These are phyloP conservation scores for Russula earlei DNA, from an alignment of 768 basidiomycete genomes.

Conservation along the genomic window DNA sequence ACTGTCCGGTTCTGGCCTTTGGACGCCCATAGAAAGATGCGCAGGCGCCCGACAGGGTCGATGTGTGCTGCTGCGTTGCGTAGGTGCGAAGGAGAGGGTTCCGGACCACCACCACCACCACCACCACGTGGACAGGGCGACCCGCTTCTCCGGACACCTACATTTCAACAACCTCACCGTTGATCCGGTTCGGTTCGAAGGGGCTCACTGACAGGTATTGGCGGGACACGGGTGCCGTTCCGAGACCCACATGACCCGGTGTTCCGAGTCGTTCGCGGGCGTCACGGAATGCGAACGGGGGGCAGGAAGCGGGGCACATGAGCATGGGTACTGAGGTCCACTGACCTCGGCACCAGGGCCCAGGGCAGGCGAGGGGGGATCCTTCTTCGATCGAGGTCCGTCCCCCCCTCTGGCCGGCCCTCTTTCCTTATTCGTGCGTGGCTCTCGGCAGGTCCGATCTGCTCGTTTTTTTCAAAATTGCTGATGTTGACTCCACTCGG, in stretches of 20 bases:
- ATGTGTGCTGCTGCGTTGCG: too few species aligned
- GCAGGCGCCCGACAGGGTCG: too few species aligned
- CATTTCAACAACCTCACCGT: too few species aligned
- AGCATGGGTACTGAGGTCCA: background rate
- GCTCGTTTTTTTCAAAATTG: too few species aligned
- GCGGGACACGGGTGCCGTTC: background rate
- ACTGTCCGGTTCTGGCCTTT: background rate
- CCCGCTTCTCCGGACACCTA: too few species aligned
- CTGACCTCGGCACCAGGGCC: background rate
- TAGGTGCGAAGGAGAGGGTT: background rate
- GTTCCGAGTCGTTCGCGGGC: background rate
- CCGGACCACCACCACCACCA: too few species aligned
- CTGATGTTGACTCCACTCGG: too few species aligned
- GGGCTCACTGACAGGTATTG: background rate
- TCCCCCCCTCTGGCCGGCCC: background rate
- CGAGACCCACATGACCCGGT: background rate
- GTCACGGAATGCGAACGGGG: background rate
- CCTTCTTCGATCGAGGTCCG: background rate
- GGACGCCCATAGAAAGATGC: background rate
- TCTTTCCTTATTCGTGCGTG: too few species aligned
- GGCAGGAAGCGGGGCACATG: background rate
- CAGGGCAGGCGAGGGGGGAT: background rate
- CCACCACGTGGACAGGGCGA: too few species aligned
- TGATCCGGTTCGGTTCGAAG: too few species aligned
- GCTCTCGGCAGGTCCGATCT: too few species aligned